phyloP scores from a whole-genome alignment of 2,329 filamentous ascomycete species.

The Hysterium pulicare region DNA sequence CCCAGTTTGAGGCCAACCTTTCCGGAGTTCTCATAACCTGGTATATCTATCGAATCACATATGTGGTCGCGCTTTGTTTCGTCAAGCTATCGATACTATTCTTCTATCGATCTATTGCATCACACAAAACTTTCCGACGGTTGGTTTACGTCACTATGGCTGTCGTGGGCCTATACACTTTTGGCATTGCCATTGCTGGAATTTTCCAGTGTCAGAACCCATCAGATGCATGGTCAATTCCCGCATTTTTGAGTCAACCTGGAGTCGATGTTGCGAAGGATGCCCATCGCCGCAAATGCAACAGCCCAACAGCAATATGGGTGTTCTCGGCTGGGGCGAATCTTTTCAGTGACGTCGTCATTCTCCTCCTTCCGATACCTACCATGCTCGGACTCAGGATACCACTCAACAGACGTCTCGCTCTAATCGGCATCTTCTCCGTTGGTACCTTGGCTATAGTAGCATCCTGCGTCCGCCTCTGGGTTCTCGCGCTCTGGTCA shows the following conservation, averaged over 20 bases:
- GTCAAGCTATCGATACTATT: no score
- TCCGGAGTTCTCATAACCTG: no score
- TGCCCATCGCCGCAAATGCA: slow-evolving; percentile 26
- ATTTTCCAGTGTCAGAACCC: slow-evolving; percentile 33
- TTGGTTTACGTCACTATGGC: no score
- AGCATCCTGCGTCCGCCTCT: slow-evolving; percentile 34
- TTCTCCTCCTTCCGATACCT: slow-evolving; percentile 45
- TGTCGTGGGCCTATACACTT: no score
- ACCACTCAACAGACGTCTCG: slow-evolving; percentile 49
- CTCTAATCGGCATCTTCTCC: slow-evolving; percentile 42
- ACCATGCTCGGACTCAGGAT: slow-evolving; percentile 48
- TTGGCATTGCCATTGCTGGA: slow-evolving; percentile 24
- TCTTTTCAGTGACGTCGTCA: slow-evolving; percentile 41
- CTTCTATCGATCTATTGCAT: no score
- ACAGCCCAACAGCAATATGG: slow-evolving; percentile 29
- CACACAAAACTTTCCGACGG: no score
- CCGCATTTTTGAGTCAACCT: slow-evolving; percentile 25
- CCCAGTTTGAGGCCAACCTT: no score
- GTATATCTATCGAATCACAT: no score
- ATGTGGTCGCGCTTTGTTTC: no score
- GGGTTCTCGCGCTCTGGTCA: slow-evolving; percentile 35
- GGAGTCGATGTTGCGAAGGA: no score
- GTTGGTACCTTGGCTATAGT: slow-evolving; percentile 35
- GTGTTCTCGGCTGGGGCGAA: slow-evolving; percentile 40
- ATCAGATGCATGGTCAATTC: slow-evolving; percentile 24